phyloP scores from a whole-genome alignment of 1,139 yeast species.

The Nakaseomyces kungkrabaensis region DNA sequence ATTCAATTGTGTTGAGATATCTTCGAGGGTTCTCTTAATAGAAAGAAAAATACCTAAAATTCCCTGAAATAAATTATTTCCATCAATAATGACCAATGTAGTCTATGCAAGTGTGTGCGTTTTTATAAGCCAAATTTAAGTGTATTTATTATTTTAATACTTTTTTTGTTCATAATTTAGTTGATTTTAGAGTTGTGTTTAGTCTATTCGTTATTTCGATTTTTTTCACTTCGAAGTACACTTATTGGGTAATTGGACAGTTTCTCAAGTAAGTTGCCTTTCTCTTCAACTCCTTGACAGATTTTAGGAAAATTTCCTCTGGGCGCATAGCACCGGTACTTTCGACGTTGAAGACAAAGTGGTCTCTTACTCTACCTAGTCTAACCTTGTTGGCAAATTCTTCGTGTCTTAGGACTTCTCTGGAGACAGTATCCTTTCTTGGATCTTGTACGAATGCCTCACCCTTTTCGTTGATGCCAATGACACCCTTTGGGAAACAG shows the following conservation, averaged over 20 bases:
- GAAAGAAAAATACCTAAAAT: too few species aligned
- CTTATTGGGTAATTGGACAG: constrained; percentile 62
- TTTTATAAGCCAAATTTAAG: not conserved
- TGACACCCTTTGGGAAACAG: constrained; percentile 90
- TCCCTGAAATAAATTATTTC: not conserved
- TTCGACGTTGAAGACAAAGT: constrained; percentile 88
- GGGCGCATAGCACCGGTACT: constrained; percentile 96
- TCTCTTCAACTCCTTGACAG: constrained; percentile 72
- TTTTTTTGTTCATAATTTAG: not conserved
- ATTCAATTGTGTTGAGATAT: not conserved
- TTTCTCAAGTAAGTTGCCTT: constrained; percentile 75
- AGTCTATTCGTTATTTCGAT: not conserved
- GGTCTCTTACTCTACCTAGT: constrained; percentile 84
- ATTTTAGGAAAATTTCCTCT: constrained; percentile 86
- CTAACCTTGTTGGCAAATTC: constrained; percentile 85
- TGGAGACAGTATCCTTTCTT: constrained; percentile 88
- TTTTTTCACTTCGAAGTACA: not conserved
- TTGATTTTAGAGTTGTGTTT: too few species aligned
- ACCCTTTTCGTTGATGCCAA: constrained; percentile 59
- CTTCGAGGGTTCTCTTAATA: not conserved
- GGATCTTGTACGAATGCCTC: constrained; percentile 79
- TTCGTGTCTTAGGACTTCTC: constrained; percentile 89
- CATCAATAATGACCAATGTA: not conserved
- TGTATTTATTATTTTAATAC: not conserved
- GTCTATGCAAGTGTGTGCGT: not conserved